These are phyloP conservation scores for Xylaria sp. DNA, from an alignment of 2,329 filamentous ascomycete species.

Conservation along the genomic window DNA sequence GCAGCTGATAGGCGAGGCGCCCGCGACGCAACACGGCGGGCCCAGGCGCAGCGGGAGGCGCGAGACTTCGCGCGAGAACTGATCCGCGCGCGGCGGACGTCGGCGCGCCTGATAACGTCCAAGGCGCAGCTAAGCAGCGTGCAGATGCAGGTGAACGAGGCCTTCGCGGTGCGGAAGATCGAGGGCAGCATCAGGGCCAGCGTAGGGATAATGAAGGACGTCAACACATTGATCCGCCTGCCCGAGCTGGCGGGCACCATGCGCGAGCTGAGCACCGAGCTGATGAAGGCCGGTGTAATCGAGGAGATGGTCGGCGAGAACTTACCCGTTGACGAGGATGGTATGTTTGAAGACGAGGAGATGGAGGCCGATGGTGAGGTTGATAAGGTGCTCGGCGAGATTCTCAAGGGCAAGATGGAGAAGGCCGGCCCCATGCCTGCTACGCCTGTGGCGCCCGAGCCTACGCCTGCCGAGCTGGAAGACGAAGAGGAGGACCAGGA, in stretches of 20 bases:
- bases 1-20: slow-evolving; percentile 83
- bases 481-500: slow-evolving; percentile 88
- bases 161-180: slow-evolving; percentile 94
- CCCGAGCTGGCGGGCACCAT: slow-evolving; percentile 91
- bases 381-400: slow-evolving; percentile 90
- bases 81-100: slow-evolving; percentile 81
- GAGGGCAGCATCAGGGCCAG: slow-evolving; percentile 88
- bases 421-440: slow-evolving; percentile 67
- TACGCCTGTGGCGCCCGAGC: slow-evolving; percentile 63
- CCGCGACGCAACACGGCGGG: slow-evolving; percentile 79
- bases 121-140: slow-evolving; percentile 94
- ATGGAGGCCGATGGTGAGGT: slow-evolving; percentile 83
- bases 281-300: slow-evolving; percentile 95
- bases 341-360: slow-evolving; percentile 77
- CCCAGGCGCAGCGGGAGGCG: slow-evolving; percentile 83
- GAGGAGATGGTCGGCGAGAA: slow-evolving; percentile 96
- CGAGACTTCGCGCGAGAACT: slow-evolving; percentile 91
- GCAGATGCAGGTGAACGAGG: slow-evolving; percentile 97
- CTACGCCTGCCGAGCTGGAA: slow-evolving; percentile 60
- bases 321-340: slow-evolving; percentile 77
- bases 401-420: slow-evolving; percentile 83
- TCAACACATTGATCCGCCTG: slow-evolving; percentile 84
- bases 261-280: slow-evolving; percentile 84
- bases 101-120: slow-evolving; percentile 78
- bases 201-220: slow-evolving; percentile 96